A percentile compares a stretch with the other conserved stretches of the same genome.
These are phyloP conservation scores for Erythrophleum fordii DNA, from an alignment of 306 rosid species.

Conservation along the genomic window DNA sequence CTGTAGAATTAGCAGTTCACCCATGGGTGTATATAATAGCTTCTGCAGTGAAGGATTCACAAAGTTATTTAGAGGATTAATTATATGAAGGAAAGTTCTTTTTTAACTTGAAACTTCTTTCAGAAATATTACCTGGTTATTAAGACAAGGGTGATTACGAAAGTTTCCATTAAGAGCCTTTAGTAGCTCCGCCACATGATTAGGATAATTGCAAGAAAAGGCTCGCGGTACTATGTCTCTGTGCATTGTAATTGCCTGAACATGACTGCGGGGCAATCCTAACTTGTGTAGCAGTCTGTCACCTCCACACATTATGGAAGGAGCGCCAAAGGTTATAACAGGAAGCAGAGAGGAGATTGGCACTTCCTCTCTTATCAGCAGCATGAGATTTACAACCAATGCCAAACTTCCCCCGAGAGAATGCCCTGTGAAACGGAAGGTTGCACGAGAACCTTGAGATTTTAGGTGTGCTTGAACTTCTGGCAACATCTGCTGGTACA, in stretches of 20 bases:
- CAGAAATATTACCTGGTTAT: conserved; percentile 60
- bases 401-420: conserved; percentile 99
- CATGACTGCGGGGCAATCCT: conserved; percentile 75
- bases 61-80: conserved; percentile 27
- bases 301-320: conserved; percentile 95
- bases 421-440: conserved; percentile 90
- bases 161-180: conserved; percentile 87
- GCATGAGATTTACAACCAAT: conserved; percentile 83
- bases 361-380: conserved; percentile 72
- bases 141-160: conserved; percentile 88
- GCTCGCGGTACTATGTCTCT: conserved; percentile 97
- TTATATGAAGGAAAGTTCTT: conserved; percentile 1
- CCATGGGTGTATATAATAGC: conserved; percentile 84
- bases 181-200: conserved; percentile 78
- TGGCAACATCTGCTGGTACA: conserved; percentile 88
- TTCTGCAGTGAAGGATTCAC: conserved; percentile 55
- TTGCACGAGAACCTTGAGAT: conserved; percentile 64
- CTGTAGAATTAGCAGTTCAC: conserved; percentile 84
- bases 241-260: conserved; percentile 85
- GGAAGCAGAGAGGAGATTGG: conserved; percentile 85
- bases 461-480: conserved; percentile 72
- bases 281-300: conserved; percentile 72
- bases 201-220: conserved; percentile 92
- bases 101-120: background rate
- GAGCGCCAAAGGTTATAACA: conserved; percentile 91